Percentiles rank a stretch among this genome's conserved stretches.
Evolutionary conservation across 495 filamentous ascomycete species (phyloP).

Genomic region (Aspergillus leporis): DNA sequence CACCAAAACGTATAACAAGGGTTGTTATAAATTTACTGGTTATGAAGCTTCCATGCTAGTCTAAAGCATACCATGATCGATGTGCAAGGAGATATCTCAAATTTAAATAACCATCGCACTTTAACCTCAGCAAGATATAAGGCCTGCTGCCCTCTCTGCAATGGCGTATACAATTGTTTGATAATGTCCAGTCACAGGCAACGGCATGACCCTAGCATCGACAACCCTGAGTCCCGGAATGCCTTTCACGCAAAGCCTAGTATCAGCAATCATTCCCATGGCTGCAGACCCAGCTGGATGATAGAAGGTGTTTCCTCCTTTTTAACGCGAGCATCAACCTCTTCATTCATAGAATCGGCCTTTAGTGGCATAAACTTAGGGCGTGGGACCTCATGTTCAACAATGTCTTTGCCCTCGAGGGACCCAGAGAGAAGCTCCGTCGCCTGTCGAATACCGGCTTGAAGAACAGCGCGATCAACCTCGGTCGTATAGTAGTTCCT

Average conservation of each 20-base stretch:
- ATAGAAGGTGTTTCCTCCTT: constrained; percentile 26
- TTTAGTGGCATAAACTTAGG: constrained; percentile 20
- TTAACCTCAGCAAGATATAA: constrained; percentile 14
- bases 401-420: constrained; percentile 17
- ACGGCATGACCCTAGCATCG: constrained; percentile 42
- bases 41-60: too few relatives aligned
- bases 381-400: constrained; percentile 24
- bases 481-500: constrained; percentile 45
- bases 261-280: constrained; percentile 45
- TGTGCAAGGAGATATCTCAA: too few relatives aligned
- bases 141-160: constrained; percentile 33
- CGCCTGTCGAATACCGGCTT: constrained; percentile 23
- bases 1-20: too few relatives aligned
- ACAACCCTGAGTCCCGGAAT: constrained; percentile 38
- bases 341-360: constrained; percentile 26
- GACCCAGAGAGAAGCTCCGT: constrained; percentile 17
- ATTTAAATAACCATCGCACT: too few relatives aligned
- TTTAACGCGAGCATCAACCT: constrained; percentile 28
- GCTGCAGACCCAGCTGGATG: constrained; percentile 34
- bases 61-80: too few relatives aligned
- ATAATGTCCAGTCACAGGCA: constrained; percentile 31
- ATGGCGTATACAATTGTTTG: constrained; percentile 38
- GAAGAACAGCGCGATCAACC: constrained; percentile 29
- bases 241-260: constrained; percentile 35
- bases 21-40: too few relatives aligned